These are phyloP conservation scores for Aspergillus flavus DNA, from an alignment of 2,329 filamentous ascomycete species.

Conservation along the genomic window DNA sequence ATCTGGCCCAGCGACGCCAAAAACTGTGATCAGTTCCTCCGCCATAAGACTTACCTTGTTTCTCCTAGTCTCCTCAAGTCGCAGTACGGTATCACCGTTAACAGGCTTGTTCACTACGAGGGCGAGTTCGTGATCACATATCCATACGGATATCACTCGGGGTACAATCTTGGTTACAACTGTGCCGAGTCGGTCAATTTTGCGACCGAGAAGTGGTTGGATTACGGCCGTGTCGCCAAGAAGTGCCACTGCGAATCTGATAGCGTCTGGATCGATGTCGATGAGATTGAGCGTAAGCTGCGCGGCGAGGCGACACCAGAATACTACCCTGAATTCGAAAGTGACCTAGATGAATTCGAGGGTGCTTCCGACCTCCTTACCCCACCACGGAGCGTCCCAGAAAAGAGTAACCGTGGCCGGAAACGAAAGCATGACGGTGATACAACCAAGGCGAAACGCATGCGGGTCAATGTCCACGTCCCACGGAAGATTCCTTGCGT, in stretches of 20 bases:
- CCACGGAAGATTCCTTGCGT: slow-evolving; percentile 79
- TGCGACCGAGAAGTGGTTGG: slow-evolving; percentile 90
- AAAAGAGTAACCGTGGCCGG: slow-evolving; percentile 63
- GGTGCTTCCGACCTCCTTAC: slow-evolving; percentile 72
- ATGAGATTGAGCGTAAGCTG: slow-evolving; percentile 91
- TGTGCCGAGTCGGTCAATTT: slow-evolving; percentile 99
- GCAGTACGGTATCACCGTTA: slow-evolving; percentile 93
- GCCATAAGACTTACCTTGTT: slow-evolving; percentile 96
- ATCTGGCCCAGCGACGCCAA: slow-evolving; percentile 96
- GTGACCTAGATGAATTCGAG: slow-evolving; percentile 66
- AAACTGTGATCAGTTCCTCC: slow-evolving; percentile 91
- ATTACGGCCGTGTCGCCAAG: slow-evolving; percentile 93
- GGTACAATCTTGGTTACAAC: slow-evolving; percentile 97
- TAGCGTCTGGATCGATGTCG: slow-evolving; percentile 97
- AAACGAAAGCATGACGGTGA: slow-evolving; percentile 69
- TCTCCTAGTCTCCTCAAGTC: slow-evolving; percentile 85
- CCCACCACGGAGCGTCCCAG: slow-evolving; percentile 73
- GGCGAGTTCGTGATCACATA: slow-evolving; percentile 99
- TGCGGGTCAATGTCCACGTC: slow-evolving; percentile 71
- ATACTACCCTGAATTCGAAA: slow-evolving; percentile 56
- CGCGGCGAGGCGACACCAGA: slow-evolving; percentile 73
- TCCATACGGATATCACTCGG: slow-evolving; percentile 97
- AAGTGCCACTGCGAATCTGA: slow-evolving; percentile 96
- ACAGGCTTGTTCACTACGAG: slow-evolving; percentile 91
- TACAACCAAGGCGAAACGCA: slow-evolving; percentile 72